Evolutionary conservation across 2,329 filamentous ascomycete genomes (phyloP).

Genomic region (Aspergillus unguis): DNA sequence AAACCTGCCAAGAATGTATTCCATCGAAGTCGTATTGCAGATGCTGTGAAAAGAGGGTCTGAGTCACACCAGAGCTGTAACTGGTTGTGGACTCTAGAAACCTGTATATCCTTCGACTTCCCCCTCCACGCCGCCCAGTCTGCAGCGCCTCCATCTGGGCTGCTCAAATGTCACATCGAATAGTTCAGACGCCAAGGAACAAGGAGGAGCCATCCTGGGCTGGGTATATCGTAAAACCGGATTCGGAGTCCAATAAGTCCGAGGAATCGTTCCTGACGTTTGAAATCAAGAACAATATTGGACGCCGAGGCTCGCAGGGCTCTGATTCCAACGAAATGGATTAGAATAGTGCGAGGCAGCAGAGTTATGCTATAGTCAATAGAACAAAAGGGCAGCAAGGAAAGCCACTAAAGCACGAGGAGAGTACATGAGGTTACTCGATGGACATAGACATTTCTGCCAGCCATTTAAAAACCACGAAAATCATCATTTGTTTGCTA

Average conservation of each 20-base stretch:
- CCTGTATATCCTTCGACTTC: background rate
- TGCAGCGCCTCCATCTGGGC: background rate
- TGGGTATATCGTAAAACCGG: background rate
- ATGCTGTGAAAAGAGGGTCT: constrained; percentile 7
- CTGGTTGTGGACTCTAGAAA: background rate
- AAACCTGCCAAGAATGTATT: constrained; percentile 3
- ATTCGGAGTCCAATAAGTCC: constrained; percentile 12
- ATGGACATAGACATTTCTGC: constrained; percentile 1
- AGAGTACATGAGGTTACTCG: constrained; percentile 9
- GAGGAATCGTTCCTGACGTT: background rate
- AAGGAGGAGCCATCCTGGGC: background rate
- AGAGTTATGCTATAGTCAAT: constrained; percentile 1
- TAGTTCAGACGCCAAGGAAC: background rate
- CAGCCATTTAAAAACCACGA: constrained; percentile 8
- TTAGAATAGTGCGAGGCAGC: constrained; percentile 1
- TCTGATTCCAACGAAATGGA: constrained; percentile 1
- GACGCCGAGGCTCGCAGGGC: background rate
- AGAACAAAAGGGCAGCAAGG: constrained; percentile 4
- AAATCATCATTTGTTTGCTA: constrained; percentile 14
- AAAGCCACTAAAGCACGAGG: constrained; percentile 4
- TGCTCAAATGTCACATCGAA: background rate
- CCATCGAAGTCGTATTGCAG: constrained; percentile 4
- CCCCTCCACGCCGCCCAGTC: background rate
- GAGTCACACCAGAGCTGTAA: background rate
- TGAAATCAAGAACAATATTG: background rate